phyloP scores from a whole-genome alignment of 768 basidiomycete genomes.

The Tulasnella sp. region DNA sequence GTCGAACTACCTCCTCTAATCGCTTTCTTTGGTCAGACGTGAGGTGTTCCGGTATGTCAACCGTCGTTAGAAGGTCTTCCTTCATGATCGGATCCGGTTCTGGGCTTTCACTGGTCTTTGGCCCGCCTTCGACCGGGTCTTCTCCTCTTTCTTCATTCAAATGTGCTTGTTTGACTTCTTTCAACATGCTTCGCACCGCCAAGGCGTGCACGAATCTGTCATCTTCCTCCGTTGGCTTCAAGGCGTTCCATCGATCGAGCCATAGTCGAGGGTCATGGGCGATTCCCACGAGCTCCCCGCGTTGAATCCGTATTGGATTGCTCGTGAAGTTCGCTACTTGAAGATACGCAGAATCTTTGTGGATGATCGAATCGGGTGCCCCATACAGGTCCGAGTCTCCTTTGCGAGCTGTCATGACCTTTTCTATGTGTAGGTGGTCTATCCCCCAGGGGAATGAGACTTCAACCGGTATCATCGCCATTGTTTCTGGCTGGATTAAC shows the following conservation, averaged over 20 bases:
- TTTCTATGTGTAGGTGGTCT: background rate
- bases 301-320: background rate
- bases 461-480: background rate
- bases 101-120: conserved; percentile 23
- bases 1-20: conserved; percentile 17
- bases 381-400: background rate
- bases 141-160: conserved; percentile 9
- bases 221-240: background rate
- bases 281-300: background rate
- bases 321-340: background rate
- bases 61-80: conserved; percentile 5
- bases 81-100: conserved; percentile 12
- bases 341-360: background rate
- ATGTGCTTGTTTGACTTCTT: background rate
- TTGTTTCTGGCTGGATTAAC: background rate
- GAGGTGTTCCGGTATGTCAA: conserved; percentile 19
- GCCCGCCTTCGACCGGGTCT: conserved; percentile 22
- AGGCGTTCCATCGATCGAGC: background rate
- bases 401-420: background rate
- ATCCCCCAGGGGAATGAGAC: background rate
- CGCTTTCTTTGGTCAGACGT: background rate
- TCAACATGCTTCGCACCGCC: background rate
- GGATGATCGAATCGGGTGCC: background rate
- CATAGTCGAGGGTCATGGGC: background rate
- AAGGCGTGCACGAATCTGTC: background rate